Conservation (phyloP, 1,284 basidiomycete genomes). For the Ganoderma lucidum region DNA sequence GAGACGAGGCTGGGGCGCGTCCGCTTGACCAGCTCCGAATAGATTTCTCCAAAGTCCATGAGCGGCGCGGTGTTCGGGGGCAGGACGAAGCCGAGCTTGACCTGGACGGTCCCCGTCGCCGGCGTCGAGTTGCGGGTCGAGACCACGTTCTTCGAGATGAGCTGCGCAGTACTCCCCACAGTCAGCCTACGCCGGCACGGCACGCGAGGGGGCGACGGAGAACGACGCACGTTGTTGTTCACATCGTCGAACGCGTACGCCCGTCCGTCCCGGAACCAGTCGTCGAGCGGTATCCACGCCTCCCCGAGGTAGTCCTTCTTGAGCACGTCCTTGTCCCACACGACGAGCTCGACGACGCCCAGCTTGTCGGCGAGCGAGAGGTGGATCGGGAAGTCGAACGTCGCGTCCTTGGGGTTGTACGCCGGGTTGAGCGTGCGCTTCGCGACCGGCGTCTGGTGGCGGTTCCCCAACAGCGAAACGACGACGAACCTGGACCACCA, state of each 20-base stretch:
- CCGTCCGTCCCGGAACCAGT: constrained; percentile 77
- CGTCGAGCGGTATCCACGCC: constrained; percentile 74
- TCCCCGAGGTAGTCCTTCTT: constrained; percentile 96
- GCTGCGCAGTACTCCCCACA: constrained; percentile 14
- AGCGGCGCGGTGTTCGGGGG: constrained; percentile 45
- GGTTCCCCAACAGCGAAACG: constrained; percentile 68
- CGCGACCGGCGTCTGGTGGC: constrained; percentile 82
- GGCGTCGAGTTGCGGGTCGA: constrained; percentile 71
- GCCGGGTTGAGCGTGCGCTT: constrained; percentile 83
- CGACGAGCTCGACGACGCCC: constrained; percentile 83
- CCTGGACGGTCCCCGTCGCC: constrained; percentile 68
- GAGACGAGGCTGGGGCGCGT: constrained; percentile 74
- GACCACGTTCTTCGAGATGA: constrained; percentile 47
- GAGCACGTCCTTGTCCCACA: constrained; percentile 93
- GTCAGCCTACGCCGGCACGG: not conserved
- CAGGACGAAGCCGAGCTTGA: constrained; percentile 82
- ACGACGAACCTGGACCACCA: constrained; percentile 68
- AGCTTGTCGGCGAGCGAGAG: constrained; percentile 77
- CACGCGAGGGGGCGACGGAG: not conserved
- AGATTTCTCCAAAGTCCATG: constrained; percentile 63
- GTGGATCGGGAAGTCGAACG: constrained; percentile 88
- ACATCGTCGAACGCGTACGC: constrained; percentile 63
- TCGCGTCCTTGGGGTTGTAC: constrained; percentile 77
- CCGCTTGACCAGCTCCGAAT: constrained; percentile 70
- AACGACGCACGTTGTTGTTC: constrained; percentile 59